These are phyloP conservation scores for Ilyonectria destructans DNA, from an alignment of 2,329 filamentous ascomycete species.

Conservation along the genomic window DNA sequence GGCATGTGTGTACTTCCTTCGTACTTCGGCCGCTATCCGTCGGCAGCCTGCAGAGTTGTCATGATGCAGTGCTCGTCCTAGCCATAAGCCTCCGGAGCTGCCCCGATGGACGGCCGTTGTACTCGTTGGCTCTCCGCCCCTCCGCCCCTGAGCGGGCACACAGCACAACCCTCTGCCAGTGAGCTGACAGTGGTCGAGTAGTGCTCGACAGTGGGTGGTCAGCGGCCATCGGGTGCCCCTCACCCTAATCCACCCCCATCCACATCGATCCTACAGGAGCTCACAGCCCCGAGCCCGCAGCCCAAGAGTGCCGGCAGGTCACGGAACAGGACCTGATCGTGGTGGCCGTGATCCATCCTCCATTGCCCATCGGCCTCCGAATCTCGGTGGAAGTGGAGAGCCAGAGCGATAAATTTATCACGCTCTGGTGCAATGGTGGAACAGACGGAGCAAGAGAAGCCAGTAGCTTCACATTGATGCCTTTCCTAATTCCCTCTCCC, in stretches of 20 bases:
- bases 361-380: constrained; percentile 39
- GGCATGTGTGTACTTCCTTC: background rate
- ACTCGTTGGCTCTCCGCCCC: background rate
- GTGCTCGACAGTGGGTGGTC: constrained; percentile 40
- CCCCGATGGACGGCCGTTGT: background rate
- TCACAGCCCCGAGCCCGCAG: constrained; percentile 3
- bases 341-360: background rate
- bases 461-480: constrained; percentile 34
- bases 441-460: constrained; percentile 37
- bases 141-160: background rate
- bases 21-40: constrained; percentile 5
- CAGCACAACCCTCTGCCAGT: background rate
- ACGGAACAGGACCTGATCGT: constrained; percentile 37
- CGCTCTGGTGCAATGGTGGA: constrained; percentile 44
- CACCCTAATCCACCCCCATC: constrained; percentile 34
- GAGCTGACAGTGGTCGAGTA: constrained; percentile 23
- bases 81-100: constrained; percentile 9
- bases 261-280: constrained; percentile 37
- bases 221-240: constrained; percentile 40
- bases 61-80: constrained; percentile 15
- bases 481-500: constrained; percentile 14
- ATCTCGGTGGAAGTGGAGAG: constrained; percentile 41
- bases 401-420: constrained; percentile 12
- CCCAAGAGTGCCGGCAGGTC: constrained; percentile 40
- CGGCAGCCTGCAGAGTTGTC: constrained; percentile 9